Conservation (phyloP, 2,329 filamentous ascomycete genomes). For the Colletotrichum australisinense region DNA sequence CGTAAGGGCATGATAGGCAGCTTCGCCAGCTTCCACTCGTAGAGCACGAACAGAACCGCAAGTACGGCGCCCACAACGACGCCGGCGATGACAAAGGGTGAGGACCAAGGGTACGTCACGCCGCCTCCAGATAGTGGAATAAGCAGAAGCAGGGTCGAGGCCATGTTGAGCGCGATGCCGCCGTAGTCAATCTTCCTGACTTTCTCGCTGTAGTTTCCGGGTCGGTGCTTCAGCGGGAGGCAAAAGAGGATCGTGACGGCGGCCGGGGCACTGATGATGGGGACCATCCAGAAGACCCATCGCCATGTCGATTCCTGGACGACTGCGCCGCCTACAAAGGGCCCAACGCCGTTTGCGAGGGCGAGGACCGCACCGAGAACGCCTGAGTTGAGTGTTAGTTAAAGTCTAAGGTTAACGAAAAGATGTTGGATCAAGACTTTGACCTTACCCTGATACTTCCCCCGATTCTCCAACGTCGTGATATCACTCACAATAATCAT, state of each 20-base stretch:
- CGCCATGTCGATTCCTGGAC: slow-evolving; percentile 44
- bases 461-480: slow-evolving; percentile 48
- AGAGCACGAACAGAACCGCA: slow-evolving; percentile 40
- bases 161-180: slow-evolving; percentile 43
- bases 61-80: slow-evolving; percentile 38
- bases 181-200: slow-evolving; percentile 43
- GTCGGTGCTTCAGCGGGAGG: slow-evolving; percentile 40
- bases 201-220: slow-evolving; percentile 41
- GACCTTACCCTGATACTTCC: slow-evolving; percentile 43
- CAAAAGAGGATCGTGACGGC: slow-evolving; percentile 41
- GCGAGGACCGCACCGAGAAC: slow-evolving; percentile 43
- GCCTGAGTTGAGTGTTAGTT: neutral
- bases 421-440: neutral
- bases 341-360: slow-evolving; percentile 52
- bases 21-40: slow-evolving; percentile 43
- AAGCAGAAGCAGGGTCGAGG: slow-evolving; percentile 40
- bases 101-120: slow-evolving; percentile 42
- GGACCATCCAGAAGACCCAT: slow-evolving; percentile 45
- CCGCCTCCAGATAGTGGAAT: slow-evolving; percentile 44
- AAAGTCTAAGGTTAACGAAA: no score
- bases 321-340: slow-evolving; percentile 45
- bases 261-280: slow-evolving; percentile 38
- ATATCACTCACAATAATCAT: slow-evolving; percentile 53
- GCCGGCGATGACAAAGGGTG: slow-evolving; percentile 40
- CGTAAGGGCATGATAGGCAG: slow-evolving; percentile 44